A percentile compares a stretch with the other conserved stretches of the same genome.
phyloP scores from a whole-genome alignment of 2,329 filamentous ascomycete species.

The Aspergillus ustus region DNA sequence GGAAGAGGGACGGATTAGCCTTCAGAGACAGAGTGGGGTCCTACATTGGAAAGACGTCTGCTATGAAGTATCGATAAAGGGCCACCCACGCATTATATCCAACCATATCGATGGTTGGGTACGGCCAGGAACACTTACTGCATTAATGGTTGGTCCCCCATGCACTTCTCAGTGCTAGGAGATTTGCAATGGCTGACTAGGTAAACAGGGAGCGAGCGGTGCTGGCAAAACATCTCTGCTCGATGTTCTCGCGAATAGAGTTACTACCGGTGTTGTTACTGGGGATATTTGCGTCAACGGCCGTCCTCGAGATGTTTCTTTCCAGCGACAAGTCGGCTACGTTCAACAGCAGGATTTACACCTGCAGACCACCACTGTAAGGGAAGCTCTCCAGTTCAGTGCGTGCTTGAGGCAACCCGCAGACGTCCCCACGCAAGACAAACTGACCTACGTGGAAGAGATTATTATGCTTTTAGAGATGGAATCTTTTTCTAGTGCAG shows the following conservation, averaged over 20 bases:
- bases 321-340: constrained; percentile 89
- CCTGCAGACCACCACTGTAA: constrained; percentile 78
- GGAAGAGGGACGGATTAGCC: neutral
- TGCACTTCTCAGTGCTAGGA: neutral
- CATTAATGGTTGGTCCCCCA: constrained; percentile 74
- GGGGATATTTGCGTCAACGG: constrained; percentile 85
- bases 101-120: constrained; percentile 91
- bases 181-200: neutral
- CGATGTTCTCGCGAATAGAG: constrained; percentile 81
- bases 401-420: constrained; percentile 82
- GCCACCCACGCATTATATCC: constrained; percentile 72
- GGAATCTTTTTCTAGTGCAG: constrained; percentile 83
- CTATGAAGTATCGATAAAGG: constrained; percentile 81
- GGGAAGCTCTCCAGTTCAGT: constrained; percentile 84
- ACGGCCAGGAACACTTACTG: constrained; percentile 85
- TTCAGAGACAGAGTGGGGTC: constrained; percentile 69
- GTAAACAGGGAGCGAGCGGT: constrained; percentile 57
- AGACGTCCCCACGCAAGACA: constrained; percentile 72
- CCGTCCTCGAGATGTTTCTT: constrained; percentile 72
- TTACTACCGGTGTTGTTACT: constrained; percentile 85
- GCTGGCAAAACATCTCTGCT: constrained; percentile 93
- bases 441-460: constrained; percentile 84
- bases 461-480: constrained; percentile 90
- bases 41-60: constrained; percentile 87
- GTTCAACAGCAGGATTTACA: constrained; percentile 92